A percentile compares a stretch with the other conserved stretches of the same genome.
Evolutionary conservation across 148 eudicot genomes (phyloP).

Genomic region (Fagopyrum tataricum): DNA sequence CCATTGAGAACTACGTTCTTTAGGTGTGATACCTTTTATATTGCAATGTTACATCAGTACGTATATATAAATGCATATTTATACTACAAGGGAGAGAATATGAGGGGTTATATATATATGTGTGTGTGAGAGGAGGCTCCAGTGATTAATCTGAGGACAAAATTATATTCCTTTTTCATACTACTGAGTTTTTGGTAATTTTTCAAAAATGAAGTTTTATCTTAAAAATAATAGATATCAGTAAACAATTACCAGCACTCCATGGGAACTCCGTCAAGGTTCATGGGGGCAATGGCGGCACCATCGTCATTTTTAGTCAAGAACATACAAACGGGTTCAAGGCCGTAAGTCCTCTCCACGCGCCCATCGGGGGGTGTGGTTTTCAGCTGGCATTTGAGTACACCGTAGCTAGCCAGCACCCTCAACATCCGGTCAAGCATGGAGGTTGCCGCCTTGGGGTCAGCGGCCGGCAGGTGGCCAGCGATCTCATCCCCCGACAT

Average conservation of each 20-base stretch:
- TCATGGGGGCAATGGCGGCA: not conserved
- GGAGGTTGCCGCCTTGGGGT: slow-evolving; percentile 7
- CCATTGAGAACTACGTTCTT: slow-evolving; percentile 20
- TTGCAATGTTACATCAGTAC: too few relatives aligned
- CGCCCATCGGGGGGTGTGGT: not conserved
- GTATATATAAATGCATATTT: too few relatives aligned
- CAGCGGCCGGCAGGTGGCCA: slow-evolving; percentile 11
- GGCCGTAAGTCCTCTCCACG: not conserved
- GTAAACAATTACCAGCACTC: not conserved
- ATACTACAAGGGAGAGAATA: too few relatives aligned
- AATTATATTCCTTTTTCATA: too few relatives aligned
- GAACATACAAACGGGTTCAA: not conserved
- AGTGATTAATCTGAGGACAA: too few relatives aligned
- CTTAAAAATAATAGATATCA: too few relatives aligned
- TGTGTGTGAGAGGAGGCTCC: too few relatives aligned
- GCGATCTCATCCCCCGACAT: slow-evolving; percentile 24
- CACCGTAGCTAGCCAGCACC: slow-evolving; percentile 20
- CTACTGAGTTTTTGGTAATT: too few relatives aligned
- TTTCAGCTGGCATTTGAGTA: not conserved
- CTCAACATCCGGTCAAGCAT: slow-evolving; percentile 23
- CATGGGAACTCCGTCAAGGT: not conserved
- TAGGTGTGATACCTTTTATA: not conserved
- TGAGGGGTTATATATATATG: too few relatives aligned
- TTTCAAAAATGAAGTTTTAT: too few relatives aligned
- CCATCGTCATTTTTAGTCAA: not conserved